phyloP scores from a whole-genome alignment of 805 yeast species.

The Jamesozyma lodderae region DNA sequence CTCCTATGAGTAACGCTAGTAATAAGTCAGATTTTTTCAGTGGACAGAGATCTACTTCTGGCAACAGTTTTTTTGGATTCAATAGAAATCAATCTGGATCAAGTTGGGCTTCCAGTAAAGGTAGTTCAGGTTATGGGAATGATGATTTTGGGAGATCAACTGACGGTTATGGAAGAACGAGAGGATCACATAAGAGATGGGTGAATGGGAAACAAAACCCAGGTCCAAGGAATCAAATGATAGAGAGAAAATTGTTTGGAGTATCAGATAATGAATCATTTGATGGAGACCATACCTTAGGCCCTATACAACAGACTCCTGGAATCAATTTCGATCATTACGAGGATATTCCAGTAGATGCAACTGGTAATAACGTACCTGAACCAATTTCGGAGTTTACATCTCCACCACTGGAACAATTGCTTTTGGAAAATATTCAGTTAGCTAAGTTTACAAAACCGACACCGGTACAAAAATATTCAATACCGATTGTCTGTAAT shows the following conservation, averaged over 20 bases:
- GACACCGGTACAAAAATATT: slow-evolving; percentile 90
- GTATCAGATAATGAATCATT: slow-evolving; percentile 47
- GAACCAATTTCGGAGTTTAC: slow-evolving; percentile 81
- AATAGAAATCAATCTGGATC: too few species aligned
- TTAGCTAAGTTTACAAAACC: slow-evolving; percentile 87
- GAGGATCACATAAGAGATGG: slow-evolving; percentile 52
- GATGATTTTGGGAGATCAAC: not conserved
- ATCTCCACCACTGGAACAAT: slow-evolving; percentile 79
- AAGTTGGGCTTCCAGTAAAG: too few species aligned
- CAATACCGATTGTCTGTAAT: slow-evolving; percentile 78
- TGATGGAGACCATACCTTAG: slow-evolving; percentile 5
- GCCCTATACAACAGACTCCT: slow-evolving; percentile 47
- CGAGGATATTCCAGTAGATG: slow-evolving; percentile 97
- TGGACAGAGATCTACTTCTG: too few species aligned
- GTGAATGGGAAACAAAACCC: slow-evolving; percentile 82
- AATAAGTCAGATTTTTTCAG: too few species aligned
- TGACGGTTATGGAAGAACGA: not conserved
- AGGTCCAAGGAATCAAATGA: slow-evolving; percentile 54
- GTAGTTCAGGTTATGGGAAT: not conserved
- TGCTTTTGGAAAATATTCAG: slow-evolving; percentile 76
- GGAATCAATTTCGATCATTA: slow-evolving; percentile 97
- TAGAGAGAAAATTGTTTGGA: slow-evolving; percentile 80
- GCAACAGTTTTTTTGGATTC: too few species aligned
- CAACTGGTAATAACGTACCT: slow-evolving; percentile 86
- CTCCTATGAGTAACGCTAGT: too few species aligned